Conservation (phyloP, 2,329 filamentous ascomycete genomes). For the Pseudogymnoascus sp. region DNA sequence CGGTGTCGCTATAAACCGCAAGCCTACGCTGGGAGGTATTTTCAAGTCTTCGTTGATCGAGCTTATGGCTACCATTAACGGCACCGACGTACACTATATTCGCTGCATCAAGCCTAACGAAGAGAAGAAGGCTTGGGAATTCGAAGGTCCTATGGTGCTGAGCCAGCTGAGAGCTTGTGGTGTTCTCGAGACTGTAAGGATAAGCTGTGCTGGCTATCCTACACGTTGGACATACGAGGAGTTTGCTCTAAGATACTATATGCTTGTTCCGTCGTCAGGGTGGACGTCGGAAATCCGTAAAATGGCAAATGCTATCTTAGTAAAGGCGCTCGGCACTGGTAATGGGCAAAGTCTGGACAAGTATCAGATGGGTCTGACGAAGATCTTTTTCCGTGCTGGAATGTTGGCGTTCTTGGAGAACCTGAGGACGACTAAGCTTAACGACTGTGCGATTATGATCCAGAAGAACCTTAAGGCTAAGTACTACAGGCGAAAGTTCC, state of each 20-base stretch:
- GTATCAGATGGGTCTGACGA: conserved; percentile 94
- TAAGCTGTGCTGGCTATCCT: conserved; percentile 94
- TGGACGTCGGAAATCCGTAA: conserved; percentile 92
- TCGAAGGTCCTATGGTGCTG: conserved; percentile 97
- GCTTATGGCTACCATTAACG: conserved; percentile 95
- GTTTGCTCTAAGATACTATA: conserved; percentile 95
- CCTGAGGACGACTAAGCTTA: conserved; percentile 78
- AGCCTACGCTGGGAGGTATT: conserved; percentile 94
- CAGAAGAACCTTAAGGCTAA: conserved; percentile 96
- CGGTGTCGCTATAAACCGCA: conserved; percentile 85
- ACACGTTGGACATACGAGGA: conserved; percentile 99
- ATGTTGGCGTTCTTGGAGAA: conserved; percentile 99
- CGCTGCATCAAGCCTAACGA: conserved; percentile 99
- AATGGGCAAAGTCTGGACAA: conserved; percentile 74
- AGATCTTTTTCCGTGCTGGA: conserved; percentile 98
- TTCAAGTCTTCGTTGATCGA: conserved; percentile 98
- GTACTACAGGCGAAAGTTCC: conserved; percentile 86
- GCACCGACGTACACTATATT: conserved; percentile 97
- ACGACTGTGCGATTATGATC: conserved; percentile 92
- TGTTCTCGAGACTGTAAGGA: conserved; percentile 96
- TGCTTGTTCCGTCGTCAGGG: conserved; percentile 80
- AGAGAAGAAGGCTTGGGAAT: conserved; percentile 92
- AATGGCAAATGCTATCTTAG: conserved; percentile 89
- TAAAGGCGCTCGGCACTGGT: conserved; percentile 74
- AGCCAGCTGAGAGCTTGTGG: conserved; percentile 95